Evolutionary conservation across 192 early-diverging fungal genomes (phyloP), one percentile per base, ranked within the genome.

Genomic region (Phycomyces blakesleeanus): DNA sequence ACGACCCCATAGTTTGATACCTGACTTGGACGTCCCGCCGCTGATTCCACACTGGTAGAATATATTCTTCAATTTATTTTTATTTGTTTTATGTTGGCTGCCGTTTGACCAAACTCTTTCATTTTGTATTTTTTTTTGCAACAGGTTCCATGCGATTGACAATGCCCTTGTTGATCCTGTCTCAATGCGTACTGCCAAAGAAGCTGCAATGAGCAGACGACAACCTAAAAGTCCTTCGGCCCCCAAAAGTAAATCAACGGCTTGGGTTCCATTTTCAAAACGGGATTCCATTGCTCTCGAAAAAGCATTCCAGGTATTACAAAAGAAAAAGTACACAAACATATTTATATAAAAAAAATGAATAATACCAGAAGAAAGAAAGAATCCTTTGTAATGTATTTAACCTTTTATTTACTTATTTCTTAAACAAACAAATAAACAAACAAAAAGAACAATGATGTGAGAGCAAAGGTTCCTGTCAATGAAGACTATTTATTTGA

Each of bases 401-500:
- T 47, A 3, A 2, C 44, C 11, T 18, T 47, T 3, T 18, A 3
- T 47, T 12, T 59, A 1, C 0, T 24, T 44, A 57, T 55, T 29
- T 37, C n/a, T 16, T 54, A 14, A 10, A 22, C 26, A 27, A 20
- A 22, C 16, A 0, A 15, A 29, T 20, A 52, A 15, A 22, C 24
- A 51, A 50, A 47, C n/a, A n/a, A n/a, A n/a, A 53, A 74, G 72
- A 44, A 58, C 65, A 41, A 73, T 59, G 67, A 59, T 63, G 51
- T 72, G 38, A 49, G 59, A 52, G 51, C 69, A 18, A 84, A 72
- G 41, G 84, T 92, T 14, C 70, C 83, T 20, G 88, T 91, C 15
- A 87, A 88, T 58, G 89, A 93, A 61, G 91, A 94, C 61, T 71
- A 85, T 62, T 70, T 94, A 27, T 91, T 87, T 76, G 89, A 94